These are phyloP conservation scores for Dothidotthia symphoricarpi DNA, from an alignment of 2,329 filamentous ascomycete genomes.

Conservation along the genomic window DNA sequence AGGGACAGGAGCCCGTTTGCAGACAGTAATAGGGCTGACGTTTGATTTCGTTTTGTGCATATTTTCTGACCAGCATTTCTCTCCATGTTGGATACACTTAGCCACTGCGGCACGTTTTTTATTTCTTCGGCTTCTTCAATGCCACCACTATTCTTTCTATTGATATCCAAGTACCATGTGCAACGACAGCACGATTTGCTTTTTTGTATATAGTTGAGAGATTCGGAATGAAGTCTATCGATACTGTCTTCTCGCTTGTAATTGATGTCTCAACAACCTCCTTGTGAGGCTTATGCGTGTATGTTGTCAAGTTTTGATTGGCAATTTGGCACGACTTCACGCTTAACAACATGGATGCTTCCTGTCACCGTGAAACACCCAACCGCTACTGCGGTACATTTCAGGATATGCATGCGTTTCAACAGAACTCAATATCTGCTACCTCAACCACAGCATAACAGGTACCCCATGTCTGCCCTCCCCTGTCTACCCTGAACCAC, in stretches of 20 bases:
- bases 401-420: too few species aligned
- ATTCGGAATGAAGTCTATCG: not conserved
- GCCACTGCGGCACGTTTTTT: constrained; percentile 8
- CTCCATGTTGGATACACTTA: constrained; percentile 2
- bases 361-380: too few species aligned
- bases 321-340: not conserved
- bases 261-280: too few species aligned
- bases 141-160: constrained; percentile 8
- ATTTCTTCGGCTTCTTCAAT: not conserved
- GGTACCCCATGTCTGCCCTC: too few species aligned
- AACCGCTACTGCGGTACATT: too few species aligned
- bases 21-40: constrained; percentile 24
- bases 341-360: not conserved
- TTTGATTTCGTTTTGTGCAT: too few species aligned
- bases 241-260: constrained; percentile 1
- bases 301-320: too few species aligned
- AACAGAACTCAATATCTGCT: too few species aligned
- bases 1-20: constrained; percentile 38
- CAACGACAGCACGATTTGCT: constrained; percentile 3
- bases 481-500: too few species aligned
- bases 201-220: constrained; percentile 5
- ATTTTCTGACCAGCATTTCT: too few species aligned
- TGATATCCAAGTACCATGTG: constrained; percentile 5
- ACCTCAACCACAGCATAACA: too few species aligned
- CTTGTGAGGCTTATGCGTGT: too few species aligned